Evolutionary conservation across 2,329 filamentous ascomycete species (phyloP), one percentile per base, ranked within the genome.

Genomic region (Colletotrichum scovillei): DNA sequence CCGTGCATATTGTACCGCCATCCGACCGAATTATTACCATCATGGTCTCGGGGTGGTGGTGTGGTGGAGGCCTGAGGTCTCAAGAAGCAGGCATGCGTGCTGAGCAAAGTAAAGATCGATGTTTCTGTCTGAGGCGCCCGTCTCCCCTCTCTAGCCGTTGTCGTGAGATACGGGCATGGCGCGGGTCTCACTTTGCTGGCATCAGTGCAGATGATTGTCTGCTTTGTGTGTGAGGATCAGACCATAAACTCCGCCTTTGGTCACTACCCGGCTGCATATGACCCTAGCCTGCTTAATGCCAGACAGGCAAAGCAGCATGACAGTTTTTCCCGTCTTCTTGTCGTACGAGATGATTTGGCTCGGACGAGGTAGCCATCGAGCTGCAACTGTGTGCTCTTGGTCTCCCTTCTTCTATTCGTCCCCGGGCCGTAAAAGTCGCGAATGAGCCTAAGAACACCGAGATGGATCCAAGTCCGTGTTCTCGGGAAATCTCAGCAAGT

Each of bases 391-490:
- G 12, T 14, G 46, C 24, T 42, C 46, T 16, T n/a, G 42, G 11
- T 6, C 12, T 22, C 11, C 52, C 49, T 52, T 46, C 52, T 30
- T 35, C 46, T 30, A 6, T 55, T 30, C 46, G 66, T 32, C 32
- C 5, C n/a, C 35, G 55, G 38, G 59, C 46, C 30, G 14, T 14
- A 26, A n/a, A 26, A 42, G 53, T 56, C 35, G 35, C 22, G 28
- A 19, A 59, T 35, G 28, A 52, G 14, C 49, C 26, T 16, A 63
- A 60, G 32, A 24, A 68, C 52, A 24, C 26, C 32, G 30, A 32
- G n/a, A 63, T 56, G 58, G 69, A 75, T 56, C 74, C 74, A 73
- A 75, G 69, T 63, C 69, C 74, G 59, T 56, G 69, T 75, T 74
- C 69, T 65, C 60, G 74, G 74, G 55, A 73, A 67, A 57, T 58